Percentiles rank a stretch among this genome's conserved stretches.
Evolutionary conservation across 2,329 filamentous ascomycete genomes (phyloP).

Genomic region (Claviceps monticola): DNA sequence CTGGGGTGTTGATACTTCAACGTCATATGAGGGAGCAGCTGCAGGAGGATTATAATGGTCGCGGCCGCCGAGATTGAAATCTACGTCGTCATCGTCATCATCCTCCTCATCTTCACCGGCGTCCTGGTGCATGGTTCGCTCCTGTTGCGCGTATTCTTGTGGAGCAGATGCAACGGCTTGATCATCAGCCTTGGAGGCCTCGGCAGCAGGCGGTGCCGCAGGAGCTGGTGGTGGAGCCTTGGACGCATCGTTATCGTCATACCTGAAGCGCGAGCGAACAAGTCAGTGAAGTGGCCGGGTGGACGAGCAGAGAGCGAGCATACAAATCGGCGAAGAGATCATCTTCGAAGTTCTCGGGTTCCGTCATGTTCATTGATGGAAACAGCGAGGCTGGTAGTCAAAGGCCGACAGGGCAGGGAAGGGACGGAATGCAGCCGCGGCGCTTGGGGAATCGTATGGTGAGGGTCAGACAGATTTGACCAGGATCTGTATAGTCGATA

Average conservation of each 20-base stretch:
- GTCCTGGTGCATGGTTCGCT: constrained; percentile 30
- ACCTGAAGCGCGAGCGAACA: constrained; percentile 28
- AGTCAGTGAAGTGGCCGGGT: background rate
- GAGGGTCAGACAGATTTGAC: background rate
- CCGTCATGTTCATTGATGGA: constrained; percentile 44
- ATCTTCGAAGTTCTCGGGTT: constrained; percentile 73
- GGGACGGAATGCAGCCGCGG: background rate
- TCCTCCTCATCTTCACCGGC: constrained; percentile 30
- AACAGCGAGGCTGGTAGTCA: background rate
- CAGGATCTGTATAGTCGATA: background rate
- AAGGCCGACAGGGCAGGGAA: background rate
- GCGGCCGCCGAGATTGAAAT: constrained; percentile 43
- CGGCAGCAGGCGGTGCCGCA: constrained; percentile 15
- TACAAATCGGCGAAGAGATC: constrained; percentile 94
- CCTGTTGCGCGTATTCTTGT: constrained; percentile 11
- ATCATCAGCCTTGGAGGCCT: constrained; percentile 16
- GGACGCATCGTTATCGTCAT: constrained; percentile 47
- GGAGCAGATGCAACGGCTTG: constrained; percentile 10
- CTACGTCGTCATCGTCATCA: constrained; percentile 35
- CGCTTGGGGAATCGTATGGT: background rate
- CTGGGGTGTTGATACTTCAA: constrained; percentile 17
- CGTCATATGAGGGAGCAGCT: constrained; percentile 17
- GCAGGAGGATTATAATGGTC: constrained; percentile 17
- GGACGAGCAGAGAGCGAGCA: constrained; percentile 18
- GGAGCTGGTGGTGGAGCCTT: constrained; percentile 22